These are phyloP conservation scores for Fusarium subtropicale DNA, from an alignment of 2,329 filamentous ascomycete species.

Conservation along the genomic window DNA sequence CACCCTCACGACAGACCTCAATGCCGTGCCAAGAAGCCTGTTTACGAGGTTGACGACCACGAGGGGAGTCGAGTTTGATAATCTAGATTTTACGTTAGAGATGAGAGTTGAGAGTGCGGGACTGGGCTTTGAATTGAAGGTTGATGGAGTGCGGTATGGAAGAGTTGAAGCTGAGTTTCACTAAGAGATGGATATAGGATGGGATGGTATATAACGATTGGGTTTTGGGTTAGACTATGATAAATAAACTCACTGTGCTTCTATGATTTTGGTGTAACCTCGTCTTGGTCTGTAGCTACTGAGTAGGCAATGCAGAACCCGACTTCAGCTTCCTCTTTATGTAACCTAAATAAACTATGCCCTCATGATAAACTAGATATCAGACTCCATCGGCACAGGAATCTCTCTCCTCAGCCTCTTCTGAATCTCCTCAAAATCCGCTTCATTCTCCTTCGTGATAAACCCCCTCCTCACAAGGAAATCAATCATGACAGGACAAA, in stretches of 20 bases:
- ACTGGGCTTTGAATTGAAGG: constrained; percentile 80
- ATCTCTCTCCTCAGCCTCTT: constrained; percentile 58
- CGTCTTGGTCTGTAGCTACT: background rate
- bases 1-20: constrained; percentile 83
- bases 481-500: constrained; percentile 80
- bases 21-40: constrained; percentile 76
- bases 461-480: constrained; percentile 84
- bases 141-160: constrained; percentile 81
- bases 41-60: constrained; percentile 84
- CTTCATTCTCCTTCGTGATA: constrained; percentile 77
- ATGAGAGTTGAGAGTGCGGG: constrained; percentile 85
- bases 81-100: constrained; percentile 83
- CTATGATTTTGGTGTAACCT: background rate
- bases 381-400: constrained; percentile 54
- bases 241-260: background rate
- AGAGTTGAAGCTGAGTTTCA: constrained; percentile 83
- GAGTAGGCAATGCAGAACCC: background rate
- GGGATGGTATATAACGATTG: background rate
- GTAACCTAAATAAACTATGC: background rate
- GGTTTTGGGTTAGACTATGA: constrained; percentile 8
- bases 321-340: background rate
- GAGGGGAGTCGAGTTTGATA: constrained; percentile 83
- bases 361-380: constrained; percentile 4
- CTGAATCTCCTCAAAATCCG: constrained; percentile 76
- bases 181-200: background rate